Evolutionary conservation across 2,329 filamentous ascomycete species (phyloP), one percentile per base, ranked within the genome.

Genomic region (Escovopsis sp.): DNA sequence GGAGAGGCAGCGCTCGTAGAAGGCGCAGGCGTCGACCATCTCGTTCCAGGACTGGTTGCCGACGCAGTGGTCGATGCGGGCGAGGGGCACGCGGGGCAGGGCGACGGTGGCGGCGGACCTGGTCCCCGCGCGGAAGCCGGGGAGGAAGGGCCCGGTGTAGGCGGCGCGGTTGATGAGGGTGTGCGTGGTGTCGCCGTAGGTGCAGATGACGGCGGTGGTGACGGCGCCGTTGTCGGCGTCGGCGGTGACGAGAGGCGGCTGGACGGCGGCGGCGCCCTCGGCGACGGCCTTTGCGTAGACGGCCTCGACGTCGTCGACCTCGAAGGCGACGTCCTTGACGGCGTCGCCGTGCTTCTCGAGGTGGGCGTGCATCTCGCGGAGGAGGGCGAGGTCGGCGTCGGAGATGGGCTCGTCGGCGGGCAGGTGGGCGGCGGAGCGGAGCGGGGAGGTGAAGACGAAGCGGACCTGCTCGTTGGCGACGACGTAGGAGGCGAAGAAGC

Each of bases 1-100:
- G 42, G 81, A 82, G 25, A 95, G 81, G 47, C 81, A 84, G 48
- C 79, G 76, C 66, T 95, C 88, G 67, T 95, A 96, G 62, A 84
- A 79, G 43, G 64, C 69, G 57, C 74, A 78, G 31, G 74, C 75
- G 11, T 68, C 68, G 45, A 68, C 67, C 76, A 96, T 94, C 61
- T 88, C 80, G 61, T 87, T 72, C 89, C 89, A 95, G 62, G 86
- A 82, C 68, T 95, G 88, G 69, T 96, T 95, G 50, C 89, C 89
- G 52, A 96, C 89, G 62, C 89, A 95, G 71, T 96, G 89, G 65
- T 96, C 89, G 64, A 96, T 87, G 51, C 77, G 77, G 47, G 74
- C 72, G 42, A 94, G 72, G 9, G 67, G 60, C 12, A 94, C 74
- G 1, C 65, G 53, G 0, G 87, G 85, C 16, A 85, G 65, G 25